phyloP scores from a whole-genome alignment of 1,139 yeast species.

The Saccharomycopsis hybrid region DNA sequence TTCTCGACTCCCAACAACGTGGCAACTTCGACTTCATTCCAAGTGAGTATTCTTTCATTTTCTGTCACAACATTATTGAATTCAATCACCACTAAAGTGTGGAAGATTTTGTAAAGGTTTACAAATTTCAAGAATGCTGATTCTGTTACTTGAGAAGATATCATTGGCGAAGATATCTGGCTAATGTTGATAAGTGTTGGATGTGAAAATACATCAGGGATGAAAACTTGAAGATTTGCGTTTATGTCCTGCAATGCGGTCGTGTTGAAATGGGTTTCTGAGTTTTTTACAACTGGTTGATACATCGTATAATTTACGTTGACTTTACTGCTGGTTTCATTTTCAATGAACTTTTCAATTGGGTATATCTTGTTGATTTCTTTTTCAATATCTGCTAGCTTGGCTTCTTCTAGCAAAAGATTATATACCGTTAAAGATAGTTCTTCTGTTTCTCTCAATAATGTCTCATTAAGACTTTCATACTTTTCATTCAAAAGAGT shows the following conservation, averaged over 20 bases:
- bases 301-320: slow-evolving; percentile 51
- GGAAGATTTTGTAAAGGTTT: slow-evolving; percentile 48
- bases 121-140: slow-evolving; percentile 44
- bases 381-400: slow-evolving; percentile 43
- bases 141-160: slow-evolving; percentile 49
- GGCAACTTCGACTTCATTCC: slow-evolving; percentile 56
- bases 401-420: slow-evolving; percentile 42
- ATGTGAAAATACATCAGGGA: slow-evolving; percentile 61
- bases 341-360: slow-evolving; percentile 8
- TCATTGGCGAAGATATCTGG: slow-evolving; percentile 55
- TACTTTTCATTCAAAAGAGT: slow-evolving; percentile 29
- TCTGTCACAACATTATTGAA: slow-evolving; percentile 3
- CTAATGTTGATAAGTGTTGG: slow-evolving; percentile 48
- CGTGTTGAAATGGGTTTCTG: slow-evolving; percentile 38
- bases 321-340: slow-evolving; percentile 1
- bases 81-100: slow-evolving; percentile 33
- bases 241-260: slow-evolving; percentile 39
- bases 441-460: slow-evolving; percentile 33
- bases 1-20: slow-evolving; percentile 56
- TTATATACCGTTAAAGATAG: slow-evolving; percentile 39
- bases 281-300: slow-evolving; percentile 58
- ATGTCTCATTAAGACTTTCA: slow-evolving; percentile 32
- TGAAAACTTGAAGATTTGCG: slow-evolving; percentile 38
- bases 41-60: slow-evolving; percentile 33
- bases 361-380: slow-evolving; percentile 9